phyloP scores from a whole-genome alignment of 2,329 filamentous ascomycete genomes.

The Curvularia spicifera region DNA sequence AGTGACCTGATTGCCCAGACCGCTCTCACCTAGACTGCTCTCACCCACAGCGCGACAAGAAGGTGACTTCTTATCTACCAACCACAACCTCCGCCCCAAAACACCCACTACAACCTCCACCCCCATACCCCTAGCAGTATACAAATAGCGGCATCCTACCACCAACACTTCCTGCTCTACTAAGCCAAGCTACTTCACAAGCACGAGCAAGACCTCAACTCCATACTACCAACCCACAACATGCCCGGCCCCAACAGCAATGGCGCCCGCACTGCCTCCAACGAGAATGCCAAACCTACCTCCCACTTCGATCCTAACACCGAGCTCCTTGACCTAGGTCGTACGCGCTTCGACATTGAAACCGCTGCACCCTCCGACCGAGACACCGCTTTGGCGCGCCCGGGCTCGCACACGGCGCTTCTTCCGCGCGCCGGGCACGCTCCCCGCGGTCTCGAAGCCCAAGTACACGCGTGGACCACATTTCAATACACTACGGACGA shows the following conservation, averaged over 20 bases:
- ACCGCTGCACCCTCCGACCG: slow-evolving; percentile 39
- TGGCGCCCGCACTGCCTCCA: too few relatives aligned
- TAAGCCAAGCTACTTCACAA: too few relatives aligned
- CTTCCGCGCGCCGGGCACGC: slow-evolving; percentile 30
- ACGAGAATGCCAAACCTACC: background rate
- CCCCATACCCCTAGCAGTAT: too few relatives aligned
- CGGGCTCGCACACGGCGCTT: slow-evolving; percentile 16
- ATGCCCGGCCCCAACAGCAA: background rate
- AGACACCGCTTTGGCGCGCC: slow-evolving; percentile 31
- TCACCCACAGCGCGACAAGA: too few relatives aligned
- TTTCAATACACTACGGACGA: slow-evolving; percentile 38
- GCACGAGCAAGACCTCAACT: too few relatives aligned
- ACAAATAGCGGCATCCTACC: too few relatives aligned
- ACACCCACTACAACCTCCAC: too few relatives aligned
- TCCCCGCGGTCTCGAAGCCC: slow-evolving; percentile 33
- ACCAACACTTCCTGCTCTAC: too few relatives aligned
- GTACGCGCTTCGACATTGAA: slow-evolving; percentile 39
- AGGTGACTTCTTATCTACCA: too few relatives aligned
- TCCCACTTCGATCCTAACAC: slow-evolving; percentile 11
- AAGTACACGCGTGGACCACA: slow-evolving; percentile 41
- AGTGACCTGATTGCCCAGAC: too few relatives aligned
- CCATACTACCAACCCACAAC: background rate
- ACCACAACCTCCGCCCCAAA: too few relatives aligned
- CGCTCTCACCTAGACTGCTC: too few relatives aligned
- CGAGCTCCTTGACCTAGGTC: slow-evolving; percentile 41